Evolutionary conservation across 2,329 filamentous ascomycete genomes (phyloP).

Genomic region (Ceratocystis ficicola): DNA sequence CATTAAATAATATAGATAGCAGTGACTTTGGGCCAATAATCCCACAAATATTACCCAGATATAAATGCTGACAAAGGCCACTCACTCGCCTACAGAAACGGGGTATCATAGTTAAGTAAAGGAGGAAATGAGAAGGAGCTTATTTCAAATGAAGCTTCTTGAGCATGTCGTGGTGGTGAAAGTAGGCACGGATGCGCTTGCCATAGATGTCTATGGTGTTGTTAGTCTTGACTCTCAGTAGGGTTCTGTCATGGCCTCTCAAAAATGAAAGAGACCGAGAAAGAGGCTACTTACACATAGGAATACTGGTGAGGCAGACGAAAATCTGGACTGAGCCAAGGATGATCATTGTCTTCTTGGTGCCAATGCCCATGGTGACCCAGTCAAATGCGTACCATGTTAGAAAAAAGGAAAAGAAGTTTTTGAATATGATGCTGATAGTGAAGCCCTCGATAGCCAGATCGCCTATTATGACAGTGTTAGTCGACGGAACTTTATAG

Average conservation of each 20-base stretch:
- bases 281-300: slow-evolving; percentile 58
- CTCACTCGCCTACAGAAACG: neutral
- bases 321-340: slow-evolving; percentile 66
- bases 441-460: slow-evolving; percentile 82
- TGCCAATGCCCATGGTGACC: slow-evolving; percentile 52
- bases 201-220: slow-evolving; percentile 54
- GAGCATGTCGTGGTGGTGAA: slow-evolving; percentile 61
- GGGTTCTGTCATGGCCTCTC: neutral
- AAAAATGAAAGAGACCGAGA: neutral
- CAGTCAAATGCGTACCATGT: slow-evolving; percentile 79
- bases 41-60: neutral
- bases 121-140: slow-evolving; percentile 8
- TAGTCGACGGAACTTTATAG: slow-evolving; percentile 1
- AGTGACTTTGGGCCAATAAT: neutral
- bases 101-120: slow-evolving; percentile 6
- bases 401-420: slow-evolving; percentile 77
- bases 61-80: neutral
- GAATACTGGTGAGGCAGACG: slow-evolving; percentile 62
- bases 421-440: slow-evolving; percentile 84
- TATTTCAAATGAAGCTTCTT: slow-evolving; percentile 17
- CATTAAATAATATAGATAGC: neutral
- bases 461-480: slow-evolving; percentile 41
- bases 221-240: slow-evolving; percentile 19
- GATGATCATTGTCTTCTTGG: slow-evolving; percentile 50
- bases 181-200: slow-evolving; percentile 64